These are phyloP conservation scores for Colletotrichum sp. DNA, from an alignment of 2,329 filamentous ascomycete genomes.

Conservation along the genomic window DNA sequence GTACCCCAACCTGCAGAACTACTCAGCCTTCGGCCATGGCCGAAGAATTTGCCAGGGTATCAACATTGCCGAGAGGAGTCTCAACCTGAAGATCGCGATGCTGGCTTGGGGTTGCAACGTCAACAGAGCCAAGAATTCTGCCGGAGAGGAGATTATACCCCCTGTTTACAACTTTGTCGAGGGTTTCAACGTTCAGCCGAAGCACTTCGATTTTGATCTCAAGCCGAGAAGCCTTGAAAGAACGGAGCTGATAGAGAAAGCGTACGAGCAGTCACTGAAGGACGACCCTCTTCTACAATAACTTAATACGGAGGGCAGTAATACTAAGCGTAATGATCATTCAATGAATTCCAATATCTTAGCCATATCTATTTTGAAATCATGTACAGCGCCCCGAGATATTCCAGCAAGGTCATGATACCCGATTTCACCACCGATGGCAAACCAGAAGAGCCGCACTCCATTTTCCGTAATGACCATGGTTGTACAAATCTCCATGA, in stretches of 20 bases:
- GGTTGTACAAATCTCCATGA: not conserved
- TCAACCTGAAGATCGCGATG: conserved; percentile 44
- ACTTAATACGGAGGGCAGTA: not conserved
- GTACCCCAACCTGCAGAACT: conserved; percentile 44
- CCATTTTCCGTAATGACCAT: not conserved
- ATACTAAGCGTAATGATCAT: not conserved
- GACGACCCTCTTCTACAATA: conserved; percentile 6
- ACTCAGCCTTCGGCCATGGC: conserved; percentile 58
- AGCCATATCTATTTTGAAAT: not conserved
- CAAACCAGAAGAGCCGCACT: not conserved
- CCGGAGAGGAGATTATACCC: conserved; percentile 21
- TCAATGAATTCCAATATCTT: not conserved
- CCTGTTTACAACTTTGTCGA: conserved; percentile 11
- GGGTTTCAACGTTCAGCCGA: conserved; percentile 17
- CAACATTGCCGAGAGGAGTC: conserved; percentile 45
- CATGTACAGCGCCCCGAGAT: not conserved
- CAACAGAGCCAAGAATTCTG: conserved; percentile 30
- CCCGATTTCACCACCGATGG: not conserved
- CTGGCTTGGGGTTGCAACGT: conserved; percentile 41
- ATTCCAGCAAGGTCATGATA: not conserved
- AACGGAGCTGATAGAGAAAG: conserved; percentile 4
- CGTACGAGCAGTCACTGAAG: not conserved
- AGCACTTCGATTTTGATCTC: conserved; percentile 7
- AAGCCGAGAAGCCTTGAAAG: not conserved
- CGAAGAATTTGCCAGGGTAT: conserved; percentile 51